Evolutionary conservation across 2,329 filamentous ascomycete species (phyloP).

Genomic region (Monosporascus sp.): DNA sequence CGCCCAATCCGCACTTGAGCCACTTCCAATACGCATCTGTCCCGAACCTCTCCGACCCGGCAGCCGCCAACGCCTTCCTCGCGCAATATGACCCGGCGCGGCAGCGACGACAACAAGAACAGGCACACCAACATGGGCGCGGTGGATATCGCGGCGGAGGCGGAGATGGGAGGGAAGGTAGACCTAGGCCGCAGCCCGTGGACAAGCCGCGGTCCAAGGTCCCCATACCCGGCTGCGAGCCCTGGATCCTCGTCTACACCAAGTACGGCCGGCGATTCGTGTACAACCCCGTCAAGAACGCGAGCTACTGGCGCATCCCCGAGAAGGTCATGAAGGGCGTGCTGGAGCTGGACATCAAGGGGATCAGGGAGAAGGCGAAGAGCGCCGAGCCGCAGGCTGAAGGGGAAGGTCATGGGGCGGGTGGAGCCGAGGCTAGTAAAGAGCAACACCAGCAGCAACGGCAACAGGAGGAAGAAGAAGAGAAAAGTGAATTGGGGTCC

Average conservation of each 20-base stretch:
- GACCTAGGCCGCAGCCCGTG: slow-evolving; percentile 60
- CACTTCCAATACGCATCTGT: slow-evolving; percentile 37
- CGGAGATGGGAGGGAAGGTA: slow-evolving; percentile 46
- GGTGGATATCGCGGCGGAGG: slow-evolving; percentile 42
- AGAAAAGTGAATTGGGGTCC: slow-evolving; percentile 51
- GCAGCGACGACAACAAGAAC: slow-evolving; percentile 28
- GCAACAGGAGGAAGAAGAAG: slow-evolving; percentile 27
- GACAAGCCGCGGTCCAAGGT: slow-evolving; percentile 80
- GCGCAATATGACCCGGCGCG: slow-evolving; percentile 43
- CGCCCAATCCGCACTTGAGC: slow-evolving; percentile 28
- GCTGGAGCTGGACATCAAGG: slow-evolving; percentile 64
- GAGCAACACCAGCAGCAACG: slow-evolving; percentile 41
- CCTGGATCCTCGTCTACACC: slow-evolving; percentile 91
- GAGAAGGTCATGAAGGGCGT: slow-evolving; percentile 78
- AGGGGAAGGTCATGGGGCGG: slow-evolving; percentile 27
- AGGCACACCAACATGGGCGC: slow-evolving; percentile 28
- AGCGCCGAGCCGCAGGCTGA: slow-evolving; percentile 8
- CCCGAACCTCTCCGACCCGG: slow-evolving; percentile 46
- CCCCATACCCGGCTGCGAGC: slow-evolving; percentile 71
- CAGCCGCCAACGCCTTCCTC: slow-evolving; percentile 55
- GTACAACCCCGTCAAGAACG: slow-evolving; percentile 77
- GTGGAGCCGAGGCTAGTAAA: slow-evolving; percentile 36
- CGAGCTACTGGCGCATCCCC: slow-evolving; percentile 94
- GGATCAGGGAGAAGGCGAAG: slow-evolving; percentile 47
- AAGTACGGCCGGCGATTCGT: slow-evolving; percentile 86